These are phyloP conservation scores for Macadamia tetraphylla DNA, from an alignment of 164 flowering plant genomes.

Conservation along the genomic window DNA sequence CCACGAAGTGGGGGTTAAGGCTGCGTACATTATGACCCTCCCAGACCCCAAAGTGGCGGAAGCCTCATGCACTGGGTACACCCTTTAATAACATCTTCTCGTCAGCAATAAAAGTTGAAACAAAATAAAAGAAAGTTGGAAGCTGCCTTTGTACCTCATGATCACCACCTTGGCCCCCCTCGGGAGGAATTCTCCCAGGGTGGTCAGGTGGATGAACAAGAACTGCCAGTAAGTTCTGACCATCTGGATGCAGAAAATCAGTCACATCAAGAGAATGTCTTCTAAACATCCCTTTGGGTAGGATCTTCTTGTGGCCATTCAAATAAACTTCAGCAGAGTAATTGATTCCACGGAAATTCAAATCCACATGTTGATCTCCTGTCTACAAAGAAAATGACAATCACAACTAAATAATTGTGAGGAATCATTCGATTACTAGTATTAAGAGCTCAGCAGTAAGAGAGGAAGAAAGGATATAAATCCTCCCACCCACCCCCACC, in stretches of 20 bases:
- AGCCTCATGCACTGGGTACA: too few species aligned
- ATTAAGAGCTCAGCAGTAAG: background rate
- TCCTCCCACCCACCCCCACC: too few species aligned
- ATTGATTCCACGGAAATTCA: constrained; percentile 90
- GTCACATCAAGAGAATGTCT: constrained; percentile 89
- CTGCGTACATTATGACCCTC: too few species aligned
- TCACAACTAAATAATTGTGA: constrained; percentile 1
- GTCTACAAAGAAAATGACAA: constrained; percentile 40
- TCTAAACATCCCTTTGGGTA: constrained; percentile 94
- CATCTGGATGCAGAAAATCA: constrained; percentile 62
- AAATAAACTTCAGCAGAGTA: constrained; percentile 89
- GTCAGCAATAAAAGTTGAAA: too few species aligned
- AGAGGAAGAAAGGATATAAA: background rate
- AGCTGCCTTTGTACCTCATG: constrained; percentile 62
- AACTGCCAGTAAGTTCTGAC: constrained; percentile 80
- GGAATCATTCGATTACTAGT: background rate
- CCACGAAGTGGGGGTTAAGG: too few species aligned
- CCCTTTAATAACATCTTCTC: too few species aligned
- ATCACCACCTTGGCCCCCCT: constrained; percentile 99
- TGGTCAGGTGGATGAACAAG: constrained; percentile 92
- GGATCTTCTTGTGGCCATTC: constrained; percentile 75
- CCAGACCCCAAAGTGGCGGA: too few species aligned
- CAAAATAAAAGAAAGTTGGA: background rate
- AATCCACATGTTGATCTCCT: constrained; percentile 63
- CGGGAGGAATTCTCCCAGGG: constrained; percentile 81